Evolutionary conservation across 768 basidiomycete genomes (phyloP).

Genomic region (Lyophyllum shimeji): DNA sequence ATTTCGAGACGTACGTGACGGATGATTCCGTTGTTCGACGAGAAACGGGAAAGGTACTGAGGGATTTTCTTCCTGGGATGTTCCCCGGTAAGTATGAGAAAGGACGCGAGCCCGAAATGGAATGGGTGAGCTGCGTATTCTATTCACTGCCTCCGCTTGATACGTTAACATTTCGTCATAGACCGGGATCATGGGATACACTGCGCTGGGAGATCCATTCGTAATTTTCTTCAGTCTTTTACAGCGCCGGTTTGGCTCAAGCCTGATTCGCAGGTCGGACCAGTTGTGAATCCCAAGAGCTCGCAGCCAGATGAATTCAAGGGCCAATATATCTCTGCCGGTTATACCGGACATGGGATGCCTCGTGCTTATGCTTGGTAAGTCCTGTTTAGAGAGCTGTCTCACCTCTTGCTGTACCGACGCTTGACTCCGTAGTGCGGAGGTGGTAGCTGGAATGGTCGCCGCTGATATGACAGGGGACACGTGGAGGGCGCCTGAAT

Average conservation of each 20-base stretch:
- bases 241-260: neutral
- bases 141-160: neutral
- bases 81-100: constrained; percentile 55
- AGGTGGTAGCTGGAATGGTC: constrained; percentile 62
- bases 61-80: constrained; percentile 57
- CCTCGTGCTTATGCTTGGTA: constrained; percentile 73
- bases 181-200: constrained; percentile 86
- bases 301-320: constrained; percentile 27
- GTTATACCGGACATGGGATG: constrained; percentile 82
- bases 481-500: constrained; percentile 53
- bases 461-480: constrained; percentile 40
- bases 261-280: constrained; percentile 52
- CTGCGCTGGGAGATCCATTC: constrained; percentile 60
- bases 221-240: constrained; percentile 37
- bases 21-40: constrained; percentile 60
- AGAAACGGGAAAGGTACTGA: constrained; percentile 45
- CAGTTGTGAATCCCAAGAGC: constrained; percentile 38
- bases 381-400: constrained; percentile 11
- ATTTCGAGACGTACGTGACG: constrained; percentile 47
- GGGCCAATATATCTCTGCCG: constrained; percentile 73
- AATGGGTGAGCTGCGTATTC: constrained; percentile 61
- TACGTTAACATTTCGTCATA: constrained; percentile 22
- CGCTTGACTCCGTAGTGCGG: constrained; percentile 42
- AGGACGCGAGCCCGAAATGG: constrained; percentile 61
- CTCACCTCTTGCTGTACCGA: neutral